Base-by-base conservation (phyloP, 1,284 basidiomycete genomes). In the Naganishia cerealis region DNA sequence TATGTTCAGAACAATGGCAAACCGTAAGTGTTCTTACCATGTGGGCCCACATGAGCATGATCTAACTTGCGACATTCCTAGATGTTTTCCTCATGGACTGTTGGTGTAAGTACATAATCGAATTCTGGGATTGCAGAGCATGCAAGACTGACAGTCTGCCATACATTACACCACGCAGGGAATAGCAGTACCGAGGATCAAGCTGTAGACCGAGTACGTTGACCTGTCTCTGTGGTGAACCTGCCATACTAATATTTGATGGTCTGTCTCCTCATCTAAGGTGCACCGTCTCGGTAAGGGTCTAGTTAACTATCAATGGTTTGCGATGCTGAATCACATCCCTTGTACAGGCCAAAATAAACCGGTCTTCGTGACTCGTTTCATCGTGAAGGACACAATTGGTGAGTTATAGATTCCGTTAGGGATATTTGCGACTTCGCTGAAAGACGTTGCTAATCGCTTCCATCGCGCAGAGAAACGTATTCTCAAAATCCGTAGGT, bases 71-170 rank as follows among this genome's bases (percentile, higher is more conserved):
- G 26, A 24, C 66, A 4, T 5, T 59, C 66, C 15, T 89, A 92
- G 84, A 92, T 78, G 92, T 94, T 2, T 94, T 91, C 78, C 92
- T 94, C 91, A 93, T 94, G 91, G 93, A 95, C 74, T 94, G 91
- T 71, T 94, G 91, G 91, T 95, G 92, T 63, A 53, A 91, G 59
- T 26, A 10, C 46, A 74, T 74, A 21, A 71, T 0, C 46, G 73
- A 76, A 24, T 36, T 39, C 3, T 12, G 12, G 42, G 26, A 29
- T 15, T 12, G 24, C 48, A 16, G 3, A 6, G 29, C 16, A 2
- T 58, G n/a, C 39, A 4, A 21, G 12, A 53, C 61, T 54, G 50
- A 63, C 24, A 16, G 24, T 24, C n/a, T 18, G 38, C 29, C 29
- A 16, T 38, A 16, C 36, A 6, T 18, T 7, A 9, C 13, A 18